A percentile compares a stretch with the other conserved stretches of the same genome.
These are phyloP conservation scores for Penicillium coffeae DNA, from an alignment of 495 filamentous ascomycete species.

Conservation along the genomic window DNA sequence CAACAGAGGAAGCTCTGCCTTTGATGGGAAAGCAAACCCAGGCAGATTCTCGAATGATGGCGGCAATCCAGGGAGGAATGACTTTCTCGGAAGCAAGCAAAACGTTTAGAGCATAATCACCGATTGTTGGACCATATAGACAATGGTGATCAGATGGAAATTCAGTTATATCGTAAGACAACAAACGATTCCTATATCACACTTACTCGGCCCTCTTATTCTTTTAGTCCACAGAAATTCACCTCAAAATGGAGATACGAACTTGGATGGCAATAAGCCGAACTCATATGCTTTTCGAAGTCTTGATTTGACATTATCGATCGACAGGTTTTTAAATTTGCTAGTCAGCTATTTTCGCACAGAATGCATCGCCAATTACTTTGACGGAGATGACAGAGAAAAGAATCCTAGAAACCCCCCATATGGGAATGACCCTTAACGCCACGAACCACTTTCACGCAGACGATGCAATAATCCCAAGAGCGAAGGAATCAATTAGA, in stretches of 20 bases:
- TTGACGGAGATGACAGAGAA: neutral
- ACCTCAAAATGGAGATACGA: too few relatives aligned
- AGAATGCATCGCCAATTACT: neutral
- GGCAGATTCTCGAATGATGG: neutral
- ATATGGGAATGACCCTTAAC: constrained; percentile 6
- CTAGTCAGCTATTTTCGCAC: neutral
- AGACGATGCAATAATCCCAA: constrained; percentile 19
- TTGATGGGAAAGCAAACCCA: neutral
- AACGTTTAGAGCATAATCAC: neutral
- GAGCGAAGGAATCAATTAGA: neutral
- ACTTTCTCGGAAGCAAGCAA: neutral
- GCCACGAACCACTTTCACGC: constrained; percentile 18
- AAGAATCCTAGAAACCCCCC: neutral
- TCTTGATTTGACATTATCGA: neutral
- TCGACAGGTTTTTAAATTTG: neutral
- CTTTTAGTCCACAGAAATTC: too few relatives aligned
- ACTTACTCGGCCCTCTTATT: too few relatives aligned
- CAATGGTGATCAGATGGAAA: too few relatives aligned
- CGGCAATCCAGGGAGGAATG: neutral
- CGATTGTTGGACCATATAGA: too few relatives aligned
- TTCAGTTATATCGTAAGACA: too few relatives aligned
- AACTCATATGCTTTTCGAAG: too few relatives aligned
- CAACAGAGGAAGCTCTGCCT: too few relatives aligned
- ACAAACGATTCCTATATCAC: too few relatives aligned
- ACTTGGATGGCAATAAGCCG: too few relatives aligned